Percentiles rank a stretch among this genome's conserved stretches.
These are phyloP conservation scores for Quercus agrifolia DNA, from an alignment of 306 rosid species.

Conservation along the genomic window DNA sequence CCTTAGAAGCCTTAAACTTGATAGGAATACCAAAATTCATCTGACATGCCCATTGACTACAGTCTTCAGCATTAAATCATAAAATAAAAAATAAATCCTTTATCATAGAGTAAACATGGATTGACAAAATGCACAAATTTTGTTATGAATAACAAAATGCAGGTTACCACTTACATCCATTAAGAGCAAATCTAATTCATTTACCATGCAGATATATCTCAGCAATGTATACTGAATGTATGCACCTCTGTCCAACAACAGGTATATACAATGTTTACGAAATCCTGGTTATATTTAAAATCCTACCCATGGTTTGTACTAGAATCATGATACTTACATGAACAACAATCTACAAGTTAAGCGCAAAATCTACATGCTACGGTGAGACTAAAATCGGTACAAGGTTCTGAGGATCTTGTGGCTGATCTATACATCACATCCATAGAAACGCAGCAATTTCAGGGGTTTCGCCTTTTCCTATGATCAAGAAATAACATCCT, in stretches of 20 bases:
- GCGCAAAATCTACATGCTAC: neutral
- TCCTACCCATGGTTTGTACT: conserved; percentile 13
- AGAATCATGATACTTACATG: conserved; percentile 4
- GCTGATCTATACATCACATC: conserved; percentile 38
- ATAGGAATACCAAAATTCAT: no score
- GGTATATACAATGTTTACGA: conserved; percentile 30
- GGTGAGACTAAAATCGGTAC: conserved; percentile 3
- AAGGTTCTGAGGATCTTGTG: conserved; percentile 8
- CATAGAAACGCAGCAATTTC: conserved; percentile 72
- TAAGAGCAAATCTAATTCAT: neutral
- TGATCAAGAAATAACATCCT: conserved; percentile 20
- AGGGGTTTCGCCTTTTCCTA: conserved; percentile 74
- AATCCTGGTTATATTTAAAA: conserved; percentile 14
- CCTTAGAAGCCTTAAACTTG: no score
- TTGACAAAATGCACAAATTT: no score
- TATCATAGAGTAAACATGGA: no score
- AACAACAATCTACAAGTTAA: conserved; percentile 7
- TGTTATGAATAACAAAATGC: no score
- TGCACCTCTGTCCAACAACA: conserved; percentile 19
- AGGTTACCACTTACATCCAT: no score
- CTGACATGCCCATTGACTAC: no score
- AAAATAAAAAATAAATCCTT: no score
- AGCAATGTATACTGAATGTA: conserved; percentile 12
- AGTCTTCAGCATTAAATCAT: no score
- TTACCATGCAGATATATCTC: conserved; percentile 24